These are phyloP conservation scores for Silene noctiflora DNA, from an alignment of 179 eudicot species.

Conservation along the genomic window DNA sequence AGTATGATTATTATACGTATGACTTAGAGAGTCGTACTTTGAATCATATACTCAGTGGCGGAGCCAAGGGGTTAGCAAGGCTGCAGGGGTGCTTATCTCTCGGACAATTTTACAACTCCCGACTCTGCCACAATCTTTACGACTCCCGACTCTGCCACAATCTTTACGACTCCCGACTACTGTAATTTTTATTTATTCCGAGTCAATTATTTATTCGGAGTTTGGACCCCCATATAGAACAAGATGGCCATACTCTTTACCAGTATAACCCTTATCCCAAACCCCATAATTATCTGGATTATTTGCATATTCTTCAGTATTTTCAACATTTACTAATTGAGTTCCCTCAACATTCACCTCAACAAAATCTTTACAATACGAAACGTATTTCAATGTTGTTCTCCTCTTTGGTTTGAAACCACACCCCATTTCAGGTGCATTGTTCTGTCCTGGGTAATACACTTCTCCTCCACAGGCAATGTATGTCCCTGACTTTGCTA, in stretches of 20 bases:
- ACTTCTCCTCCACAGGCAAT: slow-evolving; percentile 16
- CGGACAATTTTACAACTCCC: too few species aligned
- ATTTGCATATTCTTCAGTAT: background rate
- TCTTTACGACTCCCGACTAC: too few species aligned
- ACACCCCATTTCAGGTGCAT: background rate
- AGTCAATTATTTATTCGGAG: too few species aligned
- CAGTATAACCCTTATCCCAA: background rate
- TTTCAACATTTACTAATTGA: background rate
- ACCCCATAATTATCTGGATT: background rate
- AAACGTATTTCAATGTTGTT: background rate
- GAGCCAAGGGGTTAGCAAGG: too few species aligned
- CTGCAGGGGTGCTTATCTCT: too few species aligned
- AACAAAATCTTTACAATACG: background rate
- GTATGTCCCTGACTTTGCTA: background rate
- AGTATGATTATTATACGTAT: too few species aligned
- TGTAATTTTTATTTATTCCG: too few species aligned
- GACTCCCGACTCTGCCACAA: too few species aligned
- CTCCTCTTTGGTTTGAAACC: background rate
- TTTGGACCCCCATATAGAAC: background rate
- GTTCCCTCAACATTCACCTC: background rate
- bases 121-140: too few species aligned
- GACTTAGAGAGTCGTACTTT: too few species aligned
- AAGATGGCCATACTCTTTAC: background rate
- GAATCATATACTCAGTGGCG: too few species aligned
- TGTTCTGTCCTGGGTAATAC: background rate